A percentile compares a stretch with the other conserved stretches of the same genome.
These are phyloP conservation scores for Uromyces viciae-fabae DNA, from an alignment of 1,284 basidiomycete species.

Conservation along the genomic window DNA sequence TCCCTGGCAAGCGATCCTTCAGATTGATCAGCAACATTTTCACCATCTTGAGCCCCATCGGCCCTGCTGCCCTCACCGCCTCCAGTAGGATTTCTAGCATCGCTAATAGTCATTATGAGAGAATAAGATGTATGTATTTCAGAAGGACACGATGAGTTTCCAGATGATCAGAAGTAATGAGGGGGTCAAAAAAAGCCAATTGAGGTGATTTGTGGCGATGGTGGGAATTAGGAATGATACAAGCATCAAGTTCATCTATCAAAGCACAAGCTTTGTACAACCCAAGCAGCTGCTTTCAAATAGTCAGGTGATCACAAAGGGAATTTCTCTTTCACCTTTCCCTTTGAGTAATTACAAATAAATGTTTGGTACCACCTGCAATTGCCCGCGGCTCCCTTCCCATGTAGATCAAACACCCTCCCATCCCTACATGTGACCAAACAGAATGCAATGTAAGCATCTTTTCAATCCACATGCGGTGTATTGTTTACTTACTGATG, in stretches of 20 bases:
- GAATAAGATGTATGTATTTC: not conserved
- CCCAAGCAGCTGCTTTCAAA: not conserved
- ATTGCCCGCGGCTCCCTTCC: too few species aligned
- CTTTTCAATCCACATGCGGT: too few species aligned
- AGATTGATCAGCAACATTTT: not conserved
- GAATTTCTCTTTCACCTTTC: not conserved
- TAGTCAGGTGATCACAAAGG: not conserved
- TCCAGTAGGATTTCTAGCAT: not conserved
- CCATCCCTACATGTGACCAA: slow-evolving; percentile 7
- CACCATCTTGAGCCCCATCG: not conserved
- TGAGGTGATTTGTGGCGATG: not conserved
- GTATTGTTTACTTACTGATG: not conserved
- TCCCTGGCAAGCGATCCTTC: not conserved
- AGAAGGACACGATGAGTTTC: not conserved
- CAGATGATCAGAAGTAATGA: not conserved
- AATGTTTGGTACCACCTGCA: not conserved
- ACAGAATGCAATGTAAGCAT: too few species aligned
- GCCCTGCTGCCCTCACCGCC: too few species aligned
- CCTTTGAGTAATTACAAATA: not conserved
- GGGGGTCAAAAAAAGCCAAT: not conserved
- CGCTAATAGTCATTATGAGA: not conserved
- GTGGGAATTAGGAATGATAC: not conserved
- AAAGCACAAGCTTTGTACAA: not conserved
- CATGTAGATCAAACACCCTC: not conserved
- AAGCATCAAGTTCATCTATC: not conserved